Percentiles rank a stretch among this genome's conserved stretches.
Conservation (phyloP, 495 filamentous ascomycete genomes). For the Neurospora pannonica region DNA sequence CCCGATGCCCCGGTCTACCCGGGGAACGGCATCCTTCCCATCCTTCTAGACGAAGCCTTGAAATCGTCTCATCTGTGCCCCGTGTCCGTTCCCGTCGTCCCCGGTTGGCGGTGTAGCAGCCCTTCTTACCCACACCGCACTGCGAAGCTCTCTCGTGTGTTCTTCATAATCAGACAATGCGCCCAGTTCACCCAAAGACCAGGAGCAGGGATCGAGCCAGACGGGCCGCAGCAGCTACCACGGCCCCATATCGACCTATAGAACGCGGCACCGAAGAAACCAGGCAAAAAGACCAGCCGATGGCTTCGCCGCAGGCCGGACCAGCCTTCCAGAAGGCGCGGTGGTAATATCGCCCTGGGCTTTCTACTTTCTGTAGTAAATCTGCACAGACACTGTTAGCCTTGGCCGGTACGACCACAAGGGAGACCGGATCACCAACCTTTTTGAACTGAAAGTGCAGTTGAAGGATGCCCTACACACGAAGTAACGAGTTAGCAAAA, state of each 20-base stretch:
- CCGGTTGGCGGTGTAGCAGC: background rate
- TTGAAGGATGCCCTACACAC: constrained; percentile 76
- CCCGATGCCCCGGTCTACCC: background rate
- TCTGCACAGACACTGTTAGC: constrained; percentile 40
- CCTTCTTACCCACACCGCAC: background rate
- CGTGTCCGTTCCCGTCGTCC: background rate
- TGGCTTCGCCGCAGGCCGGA: background rate
- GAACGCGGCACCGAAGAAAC: background rate
- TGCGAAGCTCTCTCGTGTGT: background rate
- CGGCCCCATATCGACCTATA: background rate
- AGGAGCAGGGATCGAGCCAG: background rate
- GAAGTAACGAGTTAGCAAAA: constrained; percentile 15
- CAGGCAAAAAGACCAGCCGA: background rate
- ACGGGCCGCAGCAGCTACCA: background rate
- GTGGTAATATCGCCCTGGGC: background rate
- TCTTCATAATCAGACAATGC: background rate
- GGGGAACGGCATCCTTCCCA: background rate
- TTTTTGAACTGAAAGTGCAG: constrained; percentile 98
- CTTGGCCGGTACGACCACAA: background rate
- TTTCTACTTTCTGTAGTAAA: constrained; percentile 56
- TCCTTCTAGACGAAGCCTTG: background rate
- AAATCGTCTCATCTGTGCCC: background rate
- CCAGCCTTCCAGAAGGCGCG: background rate
- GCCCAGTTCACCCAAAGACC: background rate
- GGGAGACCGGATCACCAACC: constrained; percentile 23